phyloP scores from a whole-genome alignment of 805 yeast genomes.

The Suhomyces faveliae region DNA sequence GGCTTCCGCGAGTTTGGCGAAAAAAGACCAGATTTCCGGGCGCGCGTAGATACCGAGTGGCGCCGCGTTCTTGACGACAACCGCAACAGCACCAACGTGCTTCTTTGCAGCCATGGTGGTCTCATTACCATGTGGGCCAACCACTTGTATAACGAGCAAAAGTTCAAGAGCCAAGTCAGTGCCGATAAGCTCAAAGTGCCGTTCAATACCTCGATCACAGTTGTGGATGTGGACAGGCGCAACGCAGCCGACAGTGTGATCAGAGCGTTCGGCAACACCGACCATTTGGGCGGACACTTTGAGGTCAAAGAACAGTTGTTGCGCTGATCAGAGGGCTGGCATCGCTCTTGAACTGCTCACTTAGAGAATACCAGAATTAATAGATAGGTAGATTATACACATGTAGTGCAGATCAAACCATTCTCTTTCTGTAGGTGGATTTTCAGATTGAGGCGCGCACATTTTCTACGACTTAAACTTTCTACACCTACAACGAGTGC shows the following conservation, averaged over 20 bases:
- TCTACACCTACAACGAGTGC: no score
- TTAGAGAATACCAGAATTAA: no score
- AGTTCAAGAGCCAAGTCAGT: conserved; percentile 37
- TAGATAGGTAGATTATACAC: background rate
- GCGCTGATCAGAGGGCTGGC: no score
- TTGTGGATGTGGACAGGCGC: conserved; percentile 53
- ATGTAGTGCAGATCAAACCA: no score
- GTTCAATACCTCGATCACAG: conserved; percentile 71
- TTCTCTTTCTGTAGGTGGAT: no score
- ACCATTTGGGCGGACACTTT: conserved; percentile 53
- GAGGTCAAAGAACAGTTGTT: conserved; percentile 21
- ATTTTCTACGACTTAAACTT: no score
- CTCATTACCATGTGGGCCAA: conserved; percentile 62
- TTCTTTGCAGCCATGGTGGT: conserved; percentile 79
- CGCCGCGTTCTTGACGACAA: conserved; percentile 37
- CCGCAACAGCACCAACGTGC: conserved; percentile 45
- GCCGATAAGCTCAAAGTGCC: conserved; percentile 54
- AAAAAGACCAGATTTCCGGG: conserved; percentile 41
- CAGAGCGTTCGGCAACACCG: conserved; percentile 60
- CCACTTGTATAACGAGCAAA: conserved; percentile 43
- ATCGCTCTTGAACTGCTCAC: no score
- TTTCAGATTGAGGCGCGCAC: no score
- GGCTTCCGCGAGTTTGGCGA: conserved; percentile 70
- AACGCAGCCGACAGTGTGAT: conserved; percentile 43
- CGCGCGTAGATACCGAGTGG: conserved; percentile 51